These are phyloP conservation scores for Rhododendron mucronatum DNA, from an alignment of 148 eudicot species.

Conservation along the genomic window DNA sequence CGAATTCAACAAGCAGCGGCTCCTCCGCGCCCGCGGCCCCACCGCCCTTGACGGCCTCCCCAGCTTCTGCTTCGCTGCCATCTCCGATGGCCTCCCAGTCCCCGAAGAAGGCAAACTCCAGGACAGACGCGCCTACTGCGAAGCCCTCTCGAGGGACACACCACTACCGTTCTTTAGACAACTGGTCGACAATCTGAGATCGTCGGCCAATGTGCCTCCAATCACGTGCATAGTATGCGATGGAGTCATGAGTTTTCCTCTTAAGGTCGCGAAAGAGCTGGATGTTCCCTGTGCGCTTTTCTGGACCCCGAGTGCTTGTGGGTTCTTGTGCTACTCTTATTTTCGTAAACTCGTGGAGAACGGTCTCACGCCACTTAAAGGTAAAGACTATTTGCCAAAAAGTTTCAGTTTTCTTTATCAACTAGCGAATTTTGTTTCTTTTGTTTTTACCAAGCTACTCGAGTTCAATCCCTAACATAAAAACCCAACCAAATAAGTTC, in stretches of 20 bases:
- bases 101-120: background rate
- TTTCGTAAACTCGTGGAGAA: conserved; percentile 16
- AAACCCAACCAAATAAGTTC: too few relatives aligned
- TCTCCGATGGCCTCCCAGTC: conserved; percentile 41
- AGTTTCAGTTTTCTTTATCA: too few relatives aligned
- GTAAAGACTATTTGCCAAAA: conserved; percentile 7
- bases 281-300: conserved; percentile 18
- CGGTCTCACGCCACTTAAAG: conserved; percentile 36
- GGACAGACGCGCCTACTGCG: background rate
- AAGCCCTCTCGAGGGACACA: conserved; percentile 8
- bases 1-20: conserved; percentile 25
- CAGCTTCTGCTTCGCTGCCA: conserved; percentile 28
- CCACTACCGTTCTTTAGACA: conserved; percentile 20
- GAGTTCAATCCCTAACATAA: too few relatives aligned
- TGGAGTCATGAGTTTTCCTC: conserved; percentile 24
- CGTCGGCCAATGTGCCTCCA: conserved; percentile 4
- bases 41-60: conserved; percentile 22
- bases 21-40: conserved; percentile 25
- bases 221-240: conserved; percentile 37
- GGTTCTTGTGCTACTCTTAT: conserved; percentile 21
- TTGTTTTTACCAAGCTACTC: too few relatives aligned
- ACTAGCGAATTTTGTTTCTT: too few relatives aligned
- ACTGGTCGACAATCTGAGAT: conserved; percentile 22
- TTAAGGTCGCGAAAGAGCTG: conserved; percentile 36
- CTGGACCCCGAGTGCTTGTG: conserved; percentile 35